A percentile compares a stretch with the other conserved stretches of the same genome.
Evolutionary conservation across 2,329 filamentous ascomycete species (phyloP).

Genomic region (Annulohypoxylon truncatum): DNA sequence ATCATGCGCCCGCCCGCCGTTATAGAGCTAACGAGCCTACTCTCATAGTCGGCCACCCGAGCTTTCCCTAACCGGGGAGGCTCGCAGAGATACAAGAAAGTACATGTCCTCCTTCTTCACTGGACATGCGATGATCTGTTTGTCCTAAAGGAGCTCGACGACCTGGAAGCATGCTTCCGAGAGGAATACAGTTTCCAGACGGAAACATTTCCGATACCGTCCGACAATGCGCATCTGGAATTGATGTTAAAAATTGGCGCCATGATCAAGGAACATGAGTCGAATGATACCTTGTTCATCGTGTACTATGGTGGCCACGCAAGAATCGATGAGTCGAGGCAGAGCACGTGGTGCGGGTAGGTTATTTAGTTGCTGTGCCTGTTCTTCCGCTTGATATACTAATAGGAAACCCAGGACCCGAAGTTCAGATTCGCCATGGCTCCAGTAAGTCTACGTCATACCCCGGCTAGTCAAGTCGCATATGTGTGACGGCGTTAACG

Average conservation of each 20-base stretch:
- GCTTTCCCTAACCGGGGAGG: slow-evolving; percentile 68
- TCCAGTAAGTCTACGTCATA: slow-evolving; percentile 58
- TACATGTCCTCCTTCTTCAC: slow-evolving; percentile 65
- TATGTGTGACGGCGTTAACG: slow-evolving; percentile 22
- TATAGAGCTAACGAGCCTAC: slow-evolving; percentile 30
- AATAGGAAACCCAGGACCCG: slow-evolving; percentile 55
- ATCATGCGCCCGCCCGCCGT: neutral
- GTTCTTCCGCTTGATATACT: slow-evolving; percentile 22
- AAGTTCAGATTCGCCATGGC: slow-evolving; percentile 63
- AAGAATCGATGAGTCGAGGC: slow-evolving; percentile 68
- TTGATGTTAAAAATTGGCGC: slow-evolving; percentile 67
- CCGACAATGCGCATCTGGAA: slow-evolving; percentile 68
- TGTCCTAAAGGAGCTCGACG: slow-evolving; percentile 67
- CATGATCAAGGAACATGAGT: slow-evolving; percentile 68
- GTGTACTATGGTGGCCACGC: slow-evolving; percentile 71
- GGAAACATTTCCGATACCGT: slow-evolving; percentile 68
- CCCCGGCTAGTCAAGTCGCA: slow-evolving; percentile 20
- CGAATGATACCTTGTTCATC: slow-evolving; percentile 66
- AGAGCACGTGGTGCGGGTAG: slow-evolving; percentile 71
- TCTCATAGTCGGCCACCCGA: slow-evolving; percentile 61
- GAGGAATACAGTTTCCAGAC: slow-evolving; percentile 68
- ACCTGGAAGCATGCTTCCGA: slow-evolving; percentile 65
- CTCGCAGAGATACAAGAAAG: slow-evolving; percentile 66
- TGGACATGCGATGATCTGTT: slow-evolving; percentile 70
- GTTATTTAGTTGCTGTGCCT: slow-evolving; percentile 43